Evolutionary conservation across 2,329 filamentous ascomycete genomes (phyloP), one percentile per base, ranked within the genome.

Genomic region (Claviceps purpurea): DNA sequence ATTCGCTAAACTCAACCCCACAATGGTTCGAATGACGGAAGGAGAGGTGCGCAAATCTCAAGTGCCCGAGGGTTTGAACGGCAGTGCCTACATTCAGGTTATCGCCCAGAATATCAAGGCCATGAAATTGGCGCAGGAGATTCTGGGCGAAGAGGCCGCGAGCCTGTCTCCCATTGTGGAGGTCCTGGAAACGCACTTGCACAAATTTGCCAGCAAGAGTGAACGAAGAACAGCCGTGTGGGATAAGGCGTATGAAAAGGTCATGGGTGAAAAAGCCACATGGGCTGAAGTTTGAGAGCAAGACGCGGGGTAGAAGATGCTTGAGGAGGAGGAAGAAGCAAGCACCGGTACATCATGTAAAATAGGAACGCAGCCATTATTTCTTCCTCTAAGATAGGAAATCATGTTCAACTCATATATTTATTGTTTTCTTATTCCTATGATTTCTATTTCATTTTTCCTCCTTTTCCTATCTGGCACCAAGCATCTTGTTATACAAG

Each of bases 101-200:
- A 16, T 69, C 38, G 56, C 61, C 6, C 62, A 68, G 52, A 64
- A 64, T 53, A 63, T 68, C 51, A 65, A 59, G 57, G 77, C 73
- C 20, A 65, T 79, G 50, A 64, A 70, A 42, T 54, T 71, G 54
- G 73, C 76, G 14, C 62, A 67, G 43, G 61, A 73, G 56, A 63
- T 75, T 14, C 60, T 75, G 5, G 60, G 59, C 11, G 56, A 61
- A 2, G 59, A 57, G 16, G 62, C 59, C 11, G 52, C 62, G 46
- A 56, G 16, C 16, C 60, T 80, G 47, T 58, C 66, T 54, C 56
- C 64, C n/a, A 66, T 74, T 20, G 64, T 66, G n/a, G 62, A 69
- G 39, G 55, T 59, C 4, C 57, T 77, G 24, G 60, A 62, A 11
- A 57, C 60, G 37, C 66, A 75, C 54, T 53, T 74, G n/a, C 55